A percentile compares a stretch with the other conserved stretches of the same genome.
phyloP scores from a whole-genome alignment of 768 basidiomycete species.

The Leccinum broughii region DNA sequence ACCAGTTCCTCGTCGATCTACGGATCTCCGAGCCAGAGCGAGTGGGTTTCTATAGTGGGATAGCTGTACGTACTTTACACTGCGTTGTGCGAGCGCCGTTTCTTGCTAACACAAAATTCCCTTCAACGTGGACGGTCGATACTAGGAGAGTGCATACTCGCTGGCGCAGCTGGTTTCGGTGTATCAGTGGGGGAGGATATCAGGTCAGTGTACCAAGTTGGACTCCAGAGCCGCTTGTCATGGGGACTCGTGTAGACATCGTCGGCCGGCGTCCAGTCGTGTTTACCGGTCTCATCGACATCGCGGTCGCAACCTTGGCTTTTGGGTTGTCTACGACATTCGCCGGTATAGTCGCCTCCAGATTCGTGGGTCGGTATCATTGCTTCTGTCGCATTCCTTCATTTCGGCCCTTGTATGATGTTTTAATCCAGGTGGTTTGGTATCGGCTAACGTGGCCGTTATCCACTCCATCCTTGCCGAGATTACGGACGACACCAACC shows the following conservation, averaged over 20 bases:
- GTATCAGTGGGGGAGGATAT: constrained; percentile 60
- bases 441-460: constrained; percentile 62
- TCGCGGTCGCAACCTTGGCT: constrained; percentile 48
- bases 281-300: constrained; percentile 49
- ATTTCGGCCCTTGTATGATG: background rate
- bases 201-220: constrained; percentile 37
- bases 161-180: constrained; percentile 59
- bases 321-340: constrained; percentile 60
- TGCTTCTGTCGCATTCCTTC: background rate
- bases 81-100: background rate
- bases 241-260: constrained; percentile 39
- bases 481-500: constrained; percentile 62
- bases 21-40: constrained; percentile 53
- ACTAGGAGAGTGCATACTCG: constrained; percentile 66
- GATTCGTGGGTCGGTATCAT: constrained; percentile 47
- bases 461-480: constrained; percentile 62
- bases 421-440: constrained; percentile 51
- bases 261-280: constrained; percentile 65
- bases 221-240: background rate
- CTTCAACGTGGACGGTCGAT: background rate
- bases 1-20: constrained; percentile 58
- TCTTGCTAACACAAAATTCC: background rate
- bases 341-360: constrained; percentile 45
- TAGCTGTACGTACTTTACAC: constrained; percentile 43
- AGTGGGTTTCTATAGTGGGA: constrained; percentile 66